phyloP scores from a whole-genome alignment of 768 basidiomycete species.

The Kwoniella sp. region DNA sequence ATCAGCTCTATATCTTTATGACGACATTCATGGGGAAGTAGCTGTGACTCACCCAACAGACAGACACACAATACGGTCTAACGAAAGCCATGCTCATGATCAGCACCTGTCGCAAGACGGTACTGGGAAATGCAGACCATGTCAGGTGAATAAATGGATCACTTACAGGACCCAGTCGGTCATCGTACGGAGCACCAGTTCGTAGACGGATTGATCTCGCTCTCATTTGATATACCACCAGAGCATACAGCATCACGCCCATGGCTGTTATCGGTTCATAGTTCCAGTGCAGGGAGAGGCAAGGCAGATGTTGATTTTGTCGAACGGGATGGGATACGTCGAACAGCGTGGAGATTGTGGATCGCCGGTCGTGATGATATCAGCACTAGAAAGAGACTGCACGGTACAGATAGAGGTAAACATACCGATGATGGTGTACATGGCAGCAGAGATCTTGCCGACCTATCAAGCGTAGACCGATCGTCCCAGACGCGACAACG shows the following conservation, averaged over 20 bases:
- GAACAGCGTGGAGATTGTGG: no score
- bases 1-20: background rate
- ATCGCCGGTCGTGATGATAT: no score
- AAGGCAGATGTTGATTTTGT: no score
- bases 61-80: constrained; percentile 53
- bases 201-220: constrained; percentile 88
- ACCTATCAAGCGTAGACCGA: constrained; percentile 67
- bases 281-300: background rate
- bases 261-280: constrained; percentile 65
- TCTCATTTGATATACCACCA: constrained; percentile 95
- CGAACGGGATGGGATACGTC: no score
- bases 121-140: no score
- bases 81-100: constrained; percentile 1
- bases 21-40: no score
- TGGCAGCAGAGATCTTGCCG: constrained; percentile 90
- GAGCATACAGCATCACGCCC: constrained; percentile 94
- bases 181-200: constrained; percentile 93
- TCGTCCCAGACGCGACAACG: no score
- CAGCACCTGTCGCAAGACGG: background rate
- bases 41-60: constrained; percentile 44
- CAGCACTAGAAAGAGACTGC: constrained; percentile 1
- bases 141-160: no score
- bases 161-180: constrained; percentile 90
- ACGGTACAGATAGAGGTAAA: constrained; percentile 20
- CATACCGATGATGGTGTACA: constrained; percentile 93